Percentiles rank a stretch among this genome's conserved stretches.
Evolutionary conservation across 192 early-diverging fungal genomes (phyloP).

Genomic region (Physocladia obscura): DNA sequence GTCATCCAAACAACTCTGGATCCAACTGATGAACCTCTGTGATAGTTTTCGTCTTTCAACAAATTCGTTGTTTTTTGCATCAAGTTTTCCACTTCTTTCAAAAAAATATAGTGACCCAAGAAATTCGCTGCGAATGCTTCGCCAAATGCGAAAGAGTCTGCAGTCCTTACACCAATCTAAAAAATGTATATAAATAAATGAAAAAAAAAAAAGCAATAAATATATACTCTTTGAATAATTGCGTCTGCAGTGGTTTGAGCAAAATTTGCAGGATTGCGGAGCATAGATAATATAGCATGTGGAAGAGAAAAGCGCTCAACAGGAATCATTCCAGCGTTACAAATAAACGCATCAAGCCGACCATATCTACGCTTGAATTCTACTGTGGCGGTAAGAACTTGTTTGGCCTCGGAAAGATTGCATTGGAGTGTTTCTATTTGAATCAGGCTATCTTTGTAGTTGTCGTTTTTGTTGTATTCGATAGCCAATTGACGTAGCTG

Average conservation of each 20-base stretch:
- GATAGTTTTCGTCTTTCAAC: conserved; percentile 1
- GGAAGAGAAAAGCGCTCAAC: conserved; percentile 27
- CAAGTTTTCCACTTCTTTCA: conserved; percentile 27
- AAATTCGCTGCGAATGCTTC: conserved; percentile 54
- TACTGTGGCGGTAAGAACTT: conserved; percentile 32
- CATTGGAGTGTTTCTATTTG: conserved; percentile 35
- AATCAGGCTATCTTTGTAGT: too few relatives aligned
- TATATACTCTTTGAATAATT: conserved; percentile 43
- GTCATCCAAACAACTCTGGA: conserved; percentile 46
- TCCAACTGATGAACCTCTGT: not conserved
- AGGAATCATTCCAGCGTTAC: conserved; percentile 55
- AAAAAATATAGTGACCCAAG: conserved; percentile 52
- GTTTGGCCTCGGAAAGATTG: conserved; percentile 34
- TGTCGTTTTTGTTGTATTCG: not conserved
- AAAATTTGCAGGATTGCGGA: conserved; percentile 41
- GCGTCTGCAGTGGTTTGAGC: conserved; percentile 47
- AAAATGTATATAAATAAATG: too few relatives aligned
- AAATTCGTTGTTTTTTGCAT: conserved; percentile 26
- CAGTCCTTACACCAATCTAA: conserved; percentile 32
- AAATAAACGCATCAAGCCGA: conserved; percentile 35
- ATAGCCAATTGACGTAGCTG: conserved; percentile 22
- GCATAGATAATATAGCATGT: conserved; percentile 15
- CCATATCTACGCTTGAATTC: conserved; percentile 30
- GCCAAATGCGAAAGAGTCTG: conserved; percentile 40
- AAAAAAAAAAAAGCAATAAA: too few relatives aligned